These are phyloP conservation scores for Podila verticillata DNA, from an alignment of 192 early-diverging fungal species.

Conservation along the genomic window DNA sequence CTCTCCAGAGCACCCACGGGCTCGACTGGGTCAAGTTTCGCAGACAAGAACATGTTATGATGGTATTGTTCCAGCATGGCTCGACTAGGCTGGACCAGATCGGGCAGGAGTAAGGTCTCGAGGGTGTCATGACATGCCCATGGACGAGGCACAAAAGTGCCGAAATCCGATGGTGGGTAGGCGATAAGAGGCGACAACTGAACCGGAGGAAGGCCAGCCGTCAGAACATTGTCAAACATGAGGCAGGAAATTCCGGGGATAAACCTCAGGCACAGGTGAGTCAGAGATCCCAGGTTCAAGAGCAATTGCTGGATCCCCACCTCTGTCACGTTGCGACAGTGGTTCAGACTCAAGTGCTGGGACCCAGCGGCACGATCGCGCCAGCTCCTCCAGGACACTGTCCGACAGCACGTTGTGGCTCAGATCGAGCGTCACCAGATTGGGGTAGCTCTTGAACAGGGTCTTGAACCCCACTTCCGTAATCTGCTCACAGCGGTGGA, in stretches of 20 bases:
- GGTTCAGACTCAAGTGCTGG: conserved; percentile 28
- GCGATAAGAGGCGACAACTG: not conserved
- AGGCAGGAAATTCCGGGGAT: conserved; percentile 22
- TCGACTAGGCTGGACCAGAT: conserved; percentile 17
- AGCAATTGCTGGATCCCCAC: conserved; percentile 33
- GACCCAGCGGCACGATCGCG: conserved; percentile 27
- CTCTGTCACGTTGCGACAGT: conserved; percentile 34
- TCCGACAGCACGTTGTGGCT: conserved; percentile 25
- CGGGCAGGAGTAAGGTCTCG: conserved; percentile 16
- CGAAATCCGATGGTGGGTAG: not conserved
- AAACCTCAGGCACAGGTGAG: conserved; percentile 19
- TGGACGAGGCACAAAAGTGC: not conserved
- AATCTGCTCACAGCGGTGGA: conserved; percentile 11
- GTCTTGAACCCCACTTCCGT: conserved; percentile 14
- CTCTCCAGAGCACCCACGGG: not conserved
- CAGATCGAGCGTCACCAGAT: conserved; percentile 17
- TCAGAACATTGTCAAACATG: conserved; percentile 29
- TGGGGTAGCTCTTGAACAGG: conserved; percentile 16
- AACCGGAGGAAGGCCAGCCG: not conserved
- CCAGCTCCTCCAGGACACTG: conserved; percentile 19
- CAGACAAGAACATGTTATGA: not conserved
- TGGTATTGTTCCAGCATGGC: conserved; percentile 6
- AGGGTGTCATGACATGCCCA: conserved; percentile 35
- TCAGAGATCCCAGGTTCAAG: conserved; percentile 10
- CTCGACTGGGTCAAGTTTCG: not conserved